Conservation (phyloP, 1,284 basidiomycete genomes). For the Porphyrellus sp. region DNA sequence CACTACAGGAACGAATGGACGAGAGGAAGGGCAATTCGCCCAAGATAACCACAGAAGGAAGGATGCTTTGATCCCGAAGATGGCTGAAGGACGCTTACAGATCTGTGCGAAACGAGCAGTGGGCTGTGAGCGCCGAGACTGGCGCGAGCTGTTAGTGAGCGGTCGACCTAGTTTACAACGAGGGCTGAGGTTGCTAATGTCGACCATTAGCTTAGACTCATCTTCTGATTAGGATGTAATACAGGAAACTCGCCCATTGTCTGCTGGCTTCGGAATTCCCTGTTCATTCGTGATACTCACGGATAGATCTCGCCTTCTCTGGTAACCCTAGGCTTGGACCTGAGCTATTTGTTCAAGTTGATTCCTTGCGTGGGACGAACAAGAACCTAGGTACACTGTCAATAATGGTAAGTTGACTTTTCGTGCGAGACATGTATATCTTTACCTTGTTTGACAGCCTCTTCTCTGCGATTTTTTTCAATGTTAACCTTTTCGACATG, state of each 20-base stretch:
- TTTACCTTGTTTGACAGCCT: neutral
- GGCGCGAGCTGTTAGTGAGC: neutral
- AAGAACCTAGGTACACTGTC: neutral
- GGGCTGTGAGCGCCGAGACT: neutral
- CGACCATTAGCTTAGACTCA: too few relatives aligned
- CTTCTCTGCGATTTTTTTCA: neutral
- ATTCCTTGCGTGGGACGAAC: neutral
- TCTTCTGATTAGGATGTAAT: too few relatives aligned
- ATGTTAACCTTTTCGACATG: conserved; percentile 2
- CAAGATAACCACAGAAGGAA: neutral
- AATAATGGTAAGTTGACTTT: conserved; percentile 3
- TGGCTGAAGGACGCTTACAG: neutral
- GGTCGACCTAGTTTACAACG: too few relatives aligned
- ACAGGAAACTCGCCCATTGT: too few relatives aligned
- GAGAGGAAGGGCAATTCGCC: neutral
- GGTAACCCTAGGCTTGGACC: too few relatives aligned
- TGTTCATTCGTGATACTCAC: too few relatives aligned
- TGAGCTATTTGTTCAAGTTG: neutral
- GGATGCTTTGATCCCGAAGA: neutral
- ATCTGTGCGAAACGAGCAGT: neutral
- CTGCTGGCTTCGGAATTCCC: too few relatives aligned
- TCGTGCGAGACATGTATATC: neutral
- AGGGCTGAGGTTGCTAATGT: too few relatives aligned
- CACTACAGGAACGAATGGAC: neutral
- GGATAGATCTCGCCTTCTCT: too few relatives aligned